Percentiles rank a stretch among this genome's conserved stretches.
phyloP scores from a whole-genome alignment of 352 stramenopile species.

The Globisporangium megalacanthum region DNA sequence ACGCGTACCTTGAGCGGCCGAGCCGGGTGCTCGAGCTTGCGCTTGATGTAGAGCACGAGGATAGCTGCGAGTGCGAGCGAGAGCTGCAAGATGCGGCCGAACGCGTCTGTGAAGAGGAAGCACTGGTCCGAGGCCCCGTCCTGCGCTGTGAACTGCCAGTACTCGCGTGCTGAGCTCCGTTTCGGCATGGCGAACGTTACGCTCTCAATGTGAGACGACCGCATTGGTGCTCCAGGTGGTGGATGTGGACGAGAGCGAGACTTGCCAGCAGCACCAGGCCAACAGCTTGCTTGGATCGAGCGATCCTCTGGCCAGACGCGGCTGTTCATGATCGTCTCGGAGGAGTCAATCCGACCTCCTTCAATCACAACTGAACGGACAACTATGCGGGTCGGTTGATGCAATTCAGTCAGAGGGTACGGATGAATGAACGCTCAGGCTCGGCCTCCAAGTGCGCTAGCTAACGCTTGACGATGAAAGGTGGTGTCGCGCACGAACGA shows the following conservation, averaged over 20 bases:
- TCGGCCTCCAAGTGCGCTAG: neutral
- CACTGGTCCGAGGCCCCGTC: conserved; percentile 37
- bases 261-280: neutral
- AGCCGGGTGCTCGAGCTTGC: conserved; percentile 69
- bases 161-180: conserved; percentile 2
- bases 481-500: neutral
- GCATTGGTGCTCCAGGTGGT: too few species aligned
- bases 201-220: too few species aligned
- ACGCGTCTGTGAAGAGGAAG: conserved; percentile 66
- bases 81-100: conserved; percentile 52
- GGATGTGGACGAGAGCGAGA: neutral
- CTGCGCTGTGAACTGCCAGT: conserved; percentile 13
- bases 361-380: too few species aligned
- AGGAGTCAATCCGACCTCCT: too few species aligned
- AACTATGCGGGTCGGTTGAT: too few species aligned
- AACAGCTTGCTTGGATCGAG: neutral
- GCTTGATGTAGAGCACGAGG: conserved; percentile 71
- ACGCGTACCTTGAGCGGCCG: conserved; percentile 38
- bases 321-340: too few species aligned
- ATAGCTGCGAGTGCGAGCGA: conserved; percentile 41
- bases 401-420: neutral
- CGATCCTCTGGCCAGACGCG: neutral
- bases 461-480: neutral
- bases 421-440: neutral
- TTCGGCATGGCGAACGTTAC: neutral